Percentiles rank a stretch among this genome's conserved stretches.
Evolutionary conservation across 1,284 basidiomycete genomes (phyloP).

Genomic region (Tranzscheliella williamsii): DNA sequence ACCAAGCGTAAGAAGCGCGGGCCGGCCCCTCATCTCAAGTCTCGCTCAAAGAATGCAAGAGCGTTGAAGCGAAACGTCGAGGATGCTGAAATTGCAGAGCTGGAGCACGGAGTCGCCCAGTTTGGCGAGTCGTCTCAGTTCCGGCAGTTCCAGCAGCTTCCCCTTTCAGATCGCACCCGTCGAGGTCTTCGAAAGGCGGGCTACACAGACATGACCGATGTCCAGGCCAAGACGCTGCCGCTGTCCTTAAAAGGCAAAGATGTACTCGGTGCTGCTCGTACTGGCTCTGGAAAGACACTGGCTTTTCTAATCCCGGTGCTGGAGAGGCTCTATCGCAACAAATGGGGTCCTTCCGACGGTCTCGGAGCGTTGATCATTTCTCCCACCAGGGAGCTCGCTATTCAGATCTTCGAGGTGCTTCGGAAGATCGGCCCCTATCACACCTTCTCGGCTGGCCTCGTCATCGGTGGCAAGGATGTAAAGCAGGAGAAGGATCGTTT

Average conservation of each 20-base stretch:
- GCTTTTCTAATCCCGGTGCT: slow-evolving; percentile 79
- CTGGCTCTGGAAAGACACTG: slow-evolving; percentile 81
- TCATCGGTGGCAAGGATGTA: slow-evolving; percentile 94
- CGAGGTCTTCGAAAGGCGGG: slow-evolving; percentile 54
- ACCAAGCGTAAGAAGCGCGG: slow-evolving; percentile 32
- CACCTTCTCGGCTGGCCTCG: slow-evolving; percentile 87
- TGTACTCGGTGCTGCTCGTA: slow-evolving; percentile 75
- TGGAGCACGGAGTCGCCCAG: slow-evolving; percentile 24
- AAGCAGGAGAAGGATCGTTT: slow-evolving; percentile 82
- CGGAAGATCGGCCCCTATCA: slow-evolving; percentile 88
- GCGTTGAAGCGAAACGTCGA: slow-evolving; percentile 47
- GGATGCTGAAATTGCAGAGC: slow-evolving; percentile 45
- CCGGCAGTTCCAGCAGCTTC: slow-evolving; percentile 46
- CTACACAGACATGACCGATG: slow-evolving; percentile 56
- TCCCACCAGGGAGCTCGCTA: slow-evolving; percentile 91
- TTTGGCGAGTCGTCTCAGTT: slow-evolving; percentile 25
- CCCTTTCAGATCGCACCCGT: slow-evolving; percentile 47
- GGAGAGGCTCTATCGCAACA: slow-evolving; percentile 73
- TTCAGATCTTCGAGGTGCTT: slow-evolving; percentile 95
- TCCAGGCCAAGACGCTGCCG: slow-evolving; percentile 53
- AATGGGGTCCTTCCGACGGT: slow-evolving; percentile 80
- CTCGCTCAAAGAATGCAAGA: slow-evolving; percentile 42
- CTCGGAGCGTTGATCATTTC: slow-evolving; percentile 92
- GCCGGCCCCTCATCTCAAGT: slow-evolving; percentile 25
- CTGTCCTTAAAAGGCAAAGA: slow-evolving; percentile 51